Conservation (phyloP, 2,329 filamentous ascomycete species). For the Trichoderma lentiforme region DNA sequence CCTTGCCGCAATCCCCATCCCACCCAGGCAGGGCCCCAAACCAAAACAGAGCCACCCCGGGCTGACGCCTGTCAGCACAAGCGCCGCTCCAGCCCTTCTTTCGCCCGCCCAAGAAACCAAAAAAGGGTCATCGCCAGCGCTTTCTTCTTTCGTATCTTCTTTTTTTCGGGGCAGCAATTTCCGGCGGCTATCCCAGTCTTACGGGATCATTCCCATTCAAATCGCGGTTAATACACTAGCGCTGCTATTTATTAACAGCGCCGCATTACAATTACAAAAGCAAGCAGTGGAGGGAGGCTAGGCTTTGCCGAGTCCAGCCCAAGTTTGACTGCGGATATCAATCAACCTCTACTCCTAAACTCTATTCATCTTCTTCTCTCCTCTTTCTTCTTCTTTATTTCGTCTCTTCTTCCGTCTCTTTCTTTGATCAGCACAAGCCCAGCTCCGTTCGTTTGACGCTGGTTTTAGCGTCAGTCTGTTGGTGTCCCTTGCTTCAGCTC, state of each 20-base stretch:
- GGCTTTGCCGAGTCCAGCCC: not conserved
- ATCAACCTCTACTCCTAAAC: not conserved
- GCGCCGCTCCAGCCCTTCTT: not conserved
- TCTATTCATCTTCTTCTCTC: not conserved
- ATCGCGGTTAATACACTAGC: not conserved
- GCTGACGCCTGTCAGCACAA: conserved; percentile 17
- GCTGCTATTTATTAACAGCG: not conserved
- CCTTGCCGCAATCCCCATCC: not conserved
- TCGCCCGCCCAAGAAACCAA: not conserved
- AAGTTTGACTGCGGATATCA: not conserved
- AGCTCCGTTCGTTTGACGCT: not conserved
- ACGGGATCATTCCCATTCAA: not conserved
- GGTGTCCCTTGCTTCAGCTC: conserved; percentile 14
- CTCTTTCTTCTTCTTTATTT: not conserved
- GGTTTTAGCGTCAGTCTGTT: not conserved
- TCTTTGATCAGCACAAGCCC: not conserved
- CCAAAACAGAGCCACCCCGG: not conserved
- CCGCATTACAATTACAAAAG: not conserved
- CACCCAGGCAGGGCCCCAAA: not conserved
- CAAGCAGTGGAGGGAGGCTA: not conserved
- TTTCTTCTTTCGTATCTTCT: not conserved
- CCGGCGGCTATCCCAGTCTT: conserved; percentile 10
- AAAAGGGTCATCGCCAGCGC: not conserved
- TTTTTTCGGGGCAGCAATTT: not conserved
- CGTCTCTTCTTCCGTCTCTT: not conserved